A percentile compares a stretch with the other conserved stretches of the same genome.
Evolutionary conservation across 352 stramenopile species (phyloP).

Genomic region (Pythium scleroteichum): DNA sequence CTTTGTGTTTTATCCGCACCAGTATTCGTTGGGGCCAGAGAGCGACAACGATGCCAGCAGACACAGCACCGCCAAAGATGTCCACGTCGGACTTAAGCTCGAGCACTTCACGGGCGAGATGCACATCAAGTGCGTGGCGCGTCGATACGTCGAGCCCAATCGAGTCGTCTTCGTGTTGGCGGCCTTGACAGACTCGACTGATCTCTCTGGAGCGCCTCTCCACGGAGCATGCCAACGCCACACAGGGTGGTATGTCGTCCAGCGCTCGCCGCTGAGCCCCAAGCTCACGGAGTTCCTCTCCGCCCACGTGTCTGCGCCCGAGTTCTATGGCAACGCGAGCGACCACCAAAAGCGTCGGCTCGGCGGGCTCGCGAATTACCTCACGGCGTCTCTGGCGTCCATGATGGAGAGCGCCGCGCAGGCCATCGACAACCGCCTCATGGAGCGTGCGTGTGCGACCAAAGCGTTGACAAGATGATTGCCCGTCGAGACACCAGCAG

Average conservation of each 20-base stretch:
- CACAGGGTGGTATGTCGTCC: conserved; percentile 15
- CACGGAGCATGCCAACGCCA: conserved; percentile 16
- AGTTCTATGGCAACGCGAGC: background rate
- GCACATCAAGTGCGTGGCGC: conserved; percentile 7
- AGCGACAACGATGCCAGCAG: background rate
- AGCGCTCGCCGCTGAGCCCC: background rate
- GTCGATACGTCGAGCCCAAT: conserved; percentile 10
- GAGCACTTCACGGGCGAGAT: conserved; percentile 15
- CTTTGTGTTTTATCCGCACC: conserved; percentile 5
- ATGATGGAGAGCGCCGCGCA: conserved; percentile 12
- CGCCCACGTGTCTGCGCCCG: conserved; percentile 10
- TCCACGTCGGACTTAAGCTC: conserved; percentile 10
- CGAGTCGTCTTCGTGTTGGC: conserved; percentile 21
- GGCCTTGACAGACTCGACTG: conserved; percentile 13
- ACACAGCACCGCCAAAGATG: background rate
- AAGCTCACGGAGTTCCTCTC: conserved; percentile 10
- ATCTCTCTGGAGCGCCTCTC: background rate
- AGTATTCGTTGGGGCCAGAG: background rate
- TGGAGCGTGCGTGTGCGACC: conserved; percentile 10
- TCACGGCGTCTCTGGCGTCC: conserved; percentile 5
- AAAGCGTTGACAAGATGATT: background rate
- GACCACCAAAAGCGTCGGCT: conserved; percentile 13
- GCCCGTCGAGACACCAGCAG: no score
- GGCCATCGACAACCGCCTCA: conserved; percentile 16
- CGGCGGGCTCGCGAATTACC: conserved; percentile 13